Base-by-base conservation (phyloP, 176 grass and related monocot genomes). In the Eragrostis nindensis region DNA sequence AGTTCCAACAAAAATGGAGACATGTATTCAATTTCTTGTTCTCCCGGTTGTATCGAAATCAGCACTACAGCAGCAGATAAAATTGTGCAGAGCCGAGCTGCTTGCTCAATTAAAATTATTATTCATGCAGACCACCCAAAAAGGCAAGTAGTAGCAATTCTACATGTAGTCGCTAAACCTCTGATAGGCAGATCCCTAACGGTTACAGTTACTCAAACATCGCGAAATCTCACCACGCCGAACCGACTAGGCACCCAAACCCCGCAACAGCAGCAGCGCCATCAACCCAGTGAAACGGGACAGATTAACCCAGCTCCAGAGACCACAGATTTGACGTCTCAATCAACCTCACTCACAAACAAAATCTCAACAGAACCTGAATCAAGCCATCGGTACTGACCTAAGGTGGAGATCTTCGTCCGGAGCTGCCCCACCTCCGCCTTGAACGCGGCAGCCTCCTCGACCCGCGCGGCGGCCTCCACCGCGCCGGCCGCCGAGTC, bases 331-430 rank as follows among this genome's bases (percentile, higher is more conserved):
- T 11, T n/a, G 63, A 54, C 47, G 30, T 53, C 16, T 12, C 38
- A 21, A 19, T 12, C 45, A 19, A 6, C 29, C 48, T 32, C 41
- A 8, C 0, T 18, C 65, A 29, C 15, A 22, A 25, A 70, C 62
- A 60, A 16, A 70, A 46, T 18, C 24, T 3, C 2, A 0, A 4
- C 36, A 10, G 0, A 82, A 62, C 47, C 5, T 30, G 29, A 30
- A 30, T 14, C 50, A 24, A 48, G 16, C 68, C 22, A 21, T 22
- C 0, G 42, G 5, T 67, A 83, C 88, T 78, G 9, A 90, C 88
- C 88, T 82, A 90, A 53, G 30, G 24, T 19, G 61, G 79, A 86
- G 88, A 90, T 90, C 83, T 79, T 86, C 38, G 75, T 83, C 79
- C 60, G 73, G 60, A 86, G 88, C 79, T 78, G 73, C 50, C 32